Base-by-base conservation (phyloP, 345 rosid species). In the Sisymbrium irio region DNA sequence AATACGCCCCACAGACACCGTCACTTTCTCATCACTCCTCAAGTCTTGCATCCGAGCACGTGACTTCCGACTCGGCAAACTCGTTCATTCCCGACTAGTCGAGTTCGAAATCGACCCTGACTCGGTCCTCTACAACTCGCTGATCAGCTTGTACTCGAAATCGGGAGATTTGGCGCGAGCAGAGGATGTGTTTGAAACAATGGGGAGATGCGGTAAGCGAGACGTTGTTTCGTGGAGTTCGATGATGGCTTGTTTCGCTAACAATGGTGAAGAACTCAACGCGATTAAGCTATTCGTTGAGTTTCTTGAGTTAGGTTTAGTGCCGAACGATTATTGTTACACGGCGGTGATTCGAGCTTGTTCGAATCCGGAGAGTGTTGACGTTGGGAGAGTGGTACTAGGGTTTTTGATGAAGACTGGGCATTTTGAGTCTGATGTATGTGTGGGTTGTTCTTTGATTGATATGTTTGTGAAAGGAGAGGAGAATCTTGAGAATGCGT, bases 221-320 rank as follows among this genome's bases (percentile, higher is more conserved):
- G 89, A 89, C 69, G 67, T 82, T 75, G 89, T 88, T 72, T 88
- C 92, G 0, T 89, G 94, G 94, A 85, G 94, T 61, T 81, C 94
- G 3, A 84, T 88, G 83, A 88, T 85, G 72, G 83, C 92, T 32
- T 85, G 91, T 76, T 84, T 74, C 11, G 89, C 83, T n/a, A 85
- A 79, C 19, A 84, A 83, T 8, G 81, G 77, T 6, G 84, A 72
- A 75, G 80, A 79, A 13, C 32, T 36, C 5, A 80, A 88, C 17
- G 88, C 90, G 3, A 66, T 86, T 55, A 50, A 22, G 18, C 22
- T 75, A 44, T 92, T 82, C 27, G 40, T 88, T 68, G 81, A 74
- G 66, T 82, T 88, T 90, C 58, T 92, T 49, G 81, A 73, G 7
- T 53, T 55, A n/a, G 91, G 92, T 75, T 78, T 87, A 63, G 62